These are phyloP conservation scores for Penicillium sp. DNA, from an alignment of 2,329 filamentous ascomycete genomes.

Conservation along the genomic window DNA sequence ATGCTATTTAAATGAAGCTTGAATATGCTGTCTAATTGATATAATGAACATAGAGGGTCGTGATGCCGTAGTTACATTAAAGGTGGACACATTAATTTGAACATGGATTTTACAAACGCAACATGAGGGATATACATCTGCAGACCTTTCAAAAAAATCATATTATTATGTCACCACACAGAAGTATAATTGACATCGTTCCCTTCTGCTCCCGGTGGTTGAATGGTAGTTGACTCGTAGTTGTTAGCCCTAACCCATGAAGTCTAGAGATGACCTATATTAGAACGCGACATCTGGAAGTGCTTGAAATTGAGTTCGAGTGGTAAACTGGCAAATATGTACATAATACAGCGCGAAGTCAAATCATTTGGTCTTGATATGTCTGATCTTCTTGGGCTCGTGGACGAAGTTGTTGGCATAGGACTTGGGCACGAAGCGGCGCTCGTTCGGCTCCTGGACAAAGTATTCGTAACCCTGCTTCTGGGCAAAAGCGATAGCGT, in stretches of 20 bases:
- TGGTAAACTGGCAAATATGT: slow-evolving; percentile 35
- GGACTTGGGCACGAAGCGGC: slow-evolving; percentile 83
- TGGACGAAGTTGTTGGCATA: slow-evolving; percentile 97
- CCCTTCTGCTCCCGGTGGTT: not conserved
- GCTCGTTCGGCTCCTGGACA: slow-evolving; percentile 91
- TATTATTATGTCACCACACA: not conserved
- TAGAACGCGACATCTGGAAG: slow-evolving; percentile 1
- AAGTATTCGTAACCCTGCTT: slow-evolving; percentile 99
- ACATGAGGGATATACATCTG: not conserved
- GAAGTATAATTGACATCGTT: not conserved
- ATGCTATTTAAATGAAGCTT: not conserved
- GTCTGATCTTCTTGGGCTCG: slow-evolving; percentile 81
- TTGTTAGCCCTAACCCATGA: not conserved
- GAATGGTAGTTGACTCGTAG: not conserved
- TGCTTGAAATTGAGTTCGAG: slow-evolving; percentile 14
- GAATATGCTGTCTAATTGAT: not conserved
- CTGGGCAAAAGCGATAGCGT: slow-evolving; percentile 90
- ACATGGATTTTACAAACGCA: not conserved
- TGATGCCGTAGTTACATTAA: not conserved
- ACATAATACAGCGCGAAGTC: slow-evolving; percentile 38
- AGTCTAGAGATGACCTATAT: not conserved
- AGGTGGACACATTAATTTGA: not conserved
- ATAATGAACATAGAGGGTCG: not conserved
- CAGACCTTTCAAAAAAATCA: not conserved
- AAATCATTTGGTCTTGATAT: slow-evolving; percentile 73